Evolutionary conservation across 2,329 filamentous ascomycete genomes (phyloP).

Genomic region (Pezicula radicicola): DNA sequence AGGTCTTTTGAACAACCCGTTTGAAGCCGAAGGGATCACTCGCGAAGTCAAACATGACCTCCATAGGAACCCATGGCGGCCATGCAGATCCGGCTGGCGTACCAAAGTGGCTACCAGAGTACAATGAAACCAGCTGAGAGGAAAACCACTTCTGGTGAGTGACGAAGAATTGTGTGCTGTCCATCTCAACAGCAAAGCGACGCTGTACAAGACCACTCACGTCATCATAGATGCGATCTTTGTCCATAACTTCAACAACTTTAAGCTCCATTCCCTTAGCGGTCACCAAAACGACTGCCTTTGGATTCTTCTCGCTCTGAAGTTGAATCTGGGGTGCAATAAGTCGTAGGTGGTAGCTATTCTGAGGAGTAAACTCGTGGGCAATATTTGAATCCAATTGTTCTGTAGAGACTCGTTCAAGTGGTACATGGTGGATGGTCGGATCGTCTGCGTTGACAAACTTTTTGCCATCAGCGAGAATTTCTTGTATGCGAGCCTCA

Average conservation of each 20-base stretch:
- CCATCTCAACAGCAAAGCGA: conserved; percentile 91
- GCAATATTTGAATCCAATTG: conserved; percentile 75
- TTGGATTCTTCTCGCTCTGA: conserved; percentile 96
- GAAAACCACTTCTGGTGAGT: conserved; percentile 89
- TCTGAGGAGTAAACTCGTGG: conserved; percentile 84
- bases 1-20: conserved; percentile 94
- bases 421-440: conserved; percentile 30
- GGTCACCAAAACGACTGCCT: conserved; percentile 93
- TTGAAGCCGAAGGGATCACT: conserved; percentile 97
- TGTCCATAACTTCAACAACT: conserved; percentile 97
- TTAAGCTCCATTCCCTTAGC: conserved; percentile 98
- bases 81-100: conserved; percentile 80
- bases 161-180: conserved; percentile 97
- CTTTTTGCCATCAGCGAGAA: conserved; percentile 79
- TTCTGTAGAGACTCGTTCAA: conserved; percentile 43
- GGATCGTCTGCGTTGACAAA: conserved; percentile 70
- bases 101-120: conserved; percentile 91
- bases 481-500: conserved; percentile 80
- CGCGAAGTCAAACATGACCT: conserved; percentile 97
- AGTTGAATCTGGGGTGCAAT: conserved; percentile 98
- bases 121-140: conserved; percentile 82
- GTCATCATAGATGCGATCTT: conserved; percentile 83
- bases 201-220: conserved; percentile 95
- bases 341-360: conserved; percentile 89
- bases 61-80: conserved; percentile 97